Evolutionary conservation across 345 rosid species (phyloP), one percentile per base, ranked within the genome.

Genomic region (Brassica nigra): DNA sequence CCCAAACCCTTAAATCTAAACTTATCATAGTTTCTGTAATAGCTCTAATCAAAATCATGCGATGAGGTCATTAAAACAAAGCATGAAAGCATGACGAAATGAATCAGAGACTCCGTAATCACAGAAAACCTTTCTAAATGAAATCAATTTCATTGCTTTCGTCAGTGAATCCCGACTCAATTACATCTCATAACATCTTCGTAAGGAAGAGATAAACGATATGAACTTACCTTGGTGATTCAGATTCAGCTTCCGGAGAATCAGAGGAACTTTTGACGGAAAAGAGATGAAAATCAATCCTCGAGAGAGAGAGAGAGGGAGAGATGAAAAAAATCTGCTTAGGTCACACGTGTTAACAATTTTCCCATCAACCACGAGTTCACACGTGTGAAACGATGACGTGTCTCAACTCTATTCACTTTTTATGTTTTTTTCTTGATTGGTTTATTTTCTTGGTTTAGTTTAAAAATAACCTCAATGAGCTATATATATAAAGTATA

Each of bases 311-410:
- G 23, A 54, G 23, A 54, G 16, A 54, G 16, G 4, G 15, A 42
- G 28, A 4, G 27, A 23, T 23, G 27, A 23, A 33, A 14, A 61
- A 62, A 62, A 62, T 47, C 63, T 8, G 70, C 37, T 33, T 0
- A 77, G 39, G 75, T 31, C 62, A 61, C 33, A 16, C 49, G 67
- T 52, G 67, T 11, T 29, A 30, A 58, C 64, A 10, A 23, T 59
- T 59, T 9, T 28, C 23, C 76, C 66, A 71, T 66, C 81, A 78
- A 18, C 52, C 73, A 78, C 9, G n/a, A 44, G n/a, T 2, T 57
- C 0, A 73, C 82, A 71, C 55, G 42, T 61, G 70, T 47, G 44
- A 79, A 73, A 68, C 78, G 75, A 79, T 63, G 78, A 67, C 82
- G 82, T 74, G 66, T 79, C 12, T 5, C 0, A 47, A 11, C 55